phyloP scores from a whole-genome alignment of 1,284 basidiomycete species.

The Hortiboletus rubellus region DNA sequence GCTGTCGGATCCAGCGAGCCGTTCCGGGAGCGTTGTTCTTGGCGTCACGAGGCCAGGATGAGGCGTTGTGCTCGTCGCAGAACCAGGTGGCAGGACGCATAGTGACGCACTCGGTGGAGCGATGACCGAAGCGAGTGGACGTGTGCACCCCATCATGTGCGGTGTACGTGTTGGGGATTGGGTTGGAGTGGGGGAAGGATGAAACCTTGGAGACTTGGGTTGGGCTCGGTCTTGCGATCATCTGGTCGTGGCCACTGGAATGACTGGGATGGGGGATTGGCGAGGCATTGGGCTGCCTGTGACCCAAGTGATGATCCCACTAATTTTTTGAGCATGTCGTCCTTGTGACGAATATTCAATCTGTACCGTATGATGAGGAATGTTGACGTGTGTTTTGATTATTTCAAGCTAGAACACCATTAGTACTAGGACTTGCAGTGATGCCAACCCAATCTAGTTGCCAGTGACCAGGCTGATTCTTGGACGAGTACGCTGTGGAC shows the following conservation, averaged over 20 bases:
- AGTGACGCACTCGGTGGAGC: slow-evolving; percentile 20
- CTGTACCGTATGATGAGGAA: not conserved
- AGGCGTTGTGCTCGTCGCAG: not conserved
- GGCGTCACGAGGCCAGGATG: slow-evolving; percentile 2
- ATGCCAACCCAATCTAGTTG: slow-evolving; percentile 7
- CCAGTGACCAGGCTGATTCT: slow-evolving; percentile 13
- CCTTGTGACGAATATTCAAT: slow-evolving; percentile 26
- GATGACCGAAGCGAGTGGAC: slow-evolving; percentile 23
- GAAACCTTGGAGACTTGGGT: slow-evolving; percentile 33
- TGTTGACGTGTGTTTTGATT: slow-evolving; percentile 32
- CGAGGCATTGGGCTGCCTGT: slow-evolving; percentile 32
- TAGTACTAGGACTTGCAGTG: not conserved
- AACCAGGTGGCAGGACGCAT: slow-evolving; percentile 20
- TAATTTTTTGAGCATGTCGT: slow-evolving; percentile 35
- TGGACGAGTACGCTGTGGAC: slow-evolving; percentile 12
- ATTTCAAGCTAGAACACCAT: not conserved
- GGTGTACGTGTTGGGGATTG: slow-evolving; percentile 26
- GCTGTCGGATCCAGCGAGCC: slow-evolving; percentile 22
- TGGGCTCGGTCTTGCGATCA: slow-evolving; percentile 17
- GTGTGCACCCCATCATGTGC: slow-evolving; percentile 27
- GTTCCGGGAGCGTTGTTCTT: slow-evolving; percentile 2
- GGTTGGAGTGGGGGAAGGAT: slow-evolving; percentile 33
- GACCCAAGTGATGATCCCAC: slow-evolving; percentile 25
- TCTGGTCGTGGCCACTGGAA: slow-evolving; percentile 23
- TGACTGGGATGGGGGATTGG: slow-evolving; percentile 24